Evolutionary conservation across 2,329 filamentous ascomycete species (phyloP).

Genomic region (Penicillium sp.): DNA sequence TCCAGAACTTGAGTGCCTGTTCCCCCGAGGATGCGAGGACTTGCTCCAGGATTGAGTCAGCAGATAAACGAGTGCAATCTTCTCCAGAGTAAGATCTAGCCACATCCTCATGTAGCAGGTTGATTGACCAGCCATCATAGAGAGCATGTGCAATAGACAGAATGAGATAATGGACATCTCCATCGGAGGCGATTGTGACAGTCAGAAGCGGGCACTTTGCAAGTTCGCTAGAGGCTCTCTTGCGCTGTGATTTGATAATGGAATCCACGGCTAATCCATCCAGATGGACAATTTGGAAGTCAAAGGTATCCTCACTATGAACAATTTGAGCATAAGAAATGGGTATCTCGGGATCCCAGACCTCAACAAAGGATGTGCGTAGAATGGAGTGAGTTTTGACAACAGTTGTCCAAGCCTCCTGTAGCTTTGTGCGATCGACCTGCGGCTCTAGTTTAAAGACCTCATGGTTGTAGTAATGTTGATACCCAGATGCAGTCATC

Average conservation of each 20-base stretch:
- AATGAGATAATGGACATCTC: conserved; percentile 45
- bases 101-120: conserved; percentile 70
- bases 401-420: conserved; percentile 62
- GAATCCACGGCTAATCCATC: conserved; percentile 21
- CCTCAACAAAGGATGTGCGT: conserved; percentile 68
- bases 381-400: conserved; percentile 66
- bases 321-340: conserved; percentile 59
- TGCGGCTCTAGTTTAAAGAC: conserved; percentile 60
- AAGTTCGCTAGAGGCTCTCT: conserved; percentile 6
- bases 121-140: conserved; percentile 85
- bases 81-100: conserved; percentile 59
- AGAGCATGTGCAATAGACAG: conserved; percentile 81
- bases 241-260: conserved; percentile 21
- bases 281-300: conserved; percentile 34
- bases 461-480: conserved; percentile 83
- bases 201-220: conserved; percentile 29
- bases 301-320: conserved; percentile 27
- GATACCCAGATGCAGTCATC: conserved; percentile 73
- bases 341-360: conserved; percentile 61
- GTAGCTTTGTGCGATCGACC: conserved; percentile 58
- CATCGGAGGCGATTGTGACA: conserved; percentile 40
- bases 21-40: conserved; percentile 51
- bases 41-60: conserved; percentile 56
- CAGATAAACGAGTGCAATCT: conserved; percentile 46
- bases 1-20: conserved; percentile 67